Percentiles rank a stretch among this genome's conserved stretches.
Evolutionary conservation across 2,329 filamentous ascomycete genomes (phyloP).

Genomic region (Botrytis hyacinthi): DNA sequence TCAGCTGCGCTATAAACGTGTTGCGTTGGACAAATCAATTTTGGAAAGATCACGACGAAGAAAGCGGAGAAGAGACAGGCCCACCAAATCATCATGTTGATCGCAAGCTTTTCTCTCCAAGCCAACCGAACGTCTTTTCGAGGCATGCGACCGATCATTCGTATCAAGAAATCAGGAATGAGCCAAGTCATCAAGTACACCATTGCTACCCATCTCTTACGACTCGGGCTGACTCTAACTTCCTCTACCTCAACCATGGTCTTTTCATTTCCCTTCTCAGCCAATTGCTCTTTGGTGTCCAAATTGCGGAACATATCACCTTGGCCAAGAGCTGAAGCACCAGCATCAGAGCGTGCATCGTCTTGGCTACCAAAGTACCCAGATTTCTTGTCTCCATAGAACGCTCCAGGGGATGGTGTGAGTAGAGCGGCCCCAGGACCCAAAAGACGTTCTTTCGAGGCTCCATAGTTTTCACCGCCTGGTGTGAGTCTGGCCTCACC

Average conservation of each 20-base stretch:
- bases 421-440: slow-evolving; percentile 46
- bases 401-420: slow-evolving; percentile 56
- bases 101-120: slow-evolving; percentile 96
- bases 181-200: slow-evolving; percentile 84
- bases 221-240: slow-evolving; percentile 69
- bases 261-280: slow-evolving; percentile 90
- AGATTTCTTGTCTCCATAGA: slow-evolving; percentile 70
- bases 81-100: slow-evolving; percentile 97
- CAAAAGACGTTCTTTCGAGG: slow-evolving; percentile 59
- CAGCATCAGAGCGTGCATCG: slow-evolving; percentile 87
- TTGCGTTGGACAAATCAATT: slow-evolving; percentile 86
- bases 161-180: slow-evolving; percentile 80
- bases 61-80: slow-evolving; percentile 76
- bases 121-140: slow-evolving; percentile 89
- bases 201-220: slow-evolving; percentile 86
- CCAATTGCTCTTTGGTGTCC: slow-evolving; percentile 90
- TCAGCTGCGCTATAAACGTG: slow-evolving; percentile 80
- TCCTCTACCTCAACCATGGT: slow-evolving; percentile 89
- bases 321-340: slow-evolving; percentile 82
- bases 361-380: slow-evolving; percentile 76
- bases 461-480: slow-evolving; percentile 58
- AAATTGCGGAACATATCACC: slow-evolving; percentile 99
- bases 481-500: slow-evolving; percentile 61
- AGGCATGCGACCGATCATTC: slow-evolving; percentile 75
- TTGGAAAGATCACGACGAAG: slow-evolving; percentile 85